phyloP scores from a whole-genome alignment of 495 filamentous ascomycete species.

The Amphirosellinia nigrospora region DNA sequence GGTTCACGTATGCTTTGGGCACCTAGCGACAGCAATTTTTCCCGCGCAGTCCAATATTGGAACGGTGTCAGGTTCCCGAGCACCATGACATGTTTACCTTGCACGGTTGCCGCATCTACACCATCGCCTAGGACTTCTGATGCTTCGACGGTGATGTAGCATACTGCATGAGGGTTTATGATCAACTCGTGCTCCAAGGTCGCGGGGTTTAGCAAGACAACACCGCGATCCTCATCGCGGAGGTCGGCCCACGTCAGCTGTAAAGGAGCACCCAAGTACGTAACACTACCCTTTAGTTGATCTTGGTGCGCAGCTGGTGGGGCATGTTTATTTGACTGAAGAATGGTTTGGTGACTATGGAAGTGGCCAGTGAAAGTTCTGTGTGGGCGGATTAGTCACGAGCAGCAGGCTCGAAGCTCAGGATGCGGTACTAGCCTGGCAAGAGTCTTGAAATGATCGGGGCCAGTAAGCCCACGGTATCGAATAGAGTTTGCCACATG shows the following conservation, averaged over 20 bases:
- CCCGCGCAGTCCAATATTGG: constrained; percentile 37
- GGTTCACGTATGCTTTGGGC: constrained; percentile 38
- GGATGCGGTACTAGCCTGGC: constrained; percentile 22
- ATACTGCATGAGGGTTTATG: constrained; percentile 36
- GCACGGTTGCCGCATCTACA: constrained; percentile 25
- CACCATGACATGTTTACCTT: constrained; percentile 40
- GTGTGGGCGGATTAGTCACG: neutral
- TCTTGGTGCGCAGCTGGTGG: neutral
- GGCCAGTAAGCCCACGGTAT: constrained; percentile 39
- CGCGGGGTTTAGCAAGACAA: constrained; percentile 39
- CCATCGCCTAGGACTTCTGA: constrained; percentile 30
- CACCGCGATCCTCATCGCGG: constrained; percentile 35
- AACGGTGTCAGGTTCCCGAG: constrained; percentile 32
- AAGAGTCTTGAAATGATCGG: constrained; percentile 34
- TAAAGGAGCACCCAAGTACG: constrained; percentile 40
- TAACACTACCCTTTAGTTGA: constrained; percentile 33
- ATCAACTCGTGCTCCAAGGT: constrained; percentile 37
- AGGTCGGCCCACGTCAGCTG: constrained; percentile 43
- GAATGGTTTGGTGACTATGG: constrained; percentile 42
- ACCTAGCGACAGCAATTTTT: constrained; percentile 35
- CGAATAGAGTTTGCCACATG: constrained; percentile 26
- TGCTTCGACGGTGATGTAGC: constrained; percentile 31
- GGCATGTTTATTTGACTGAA: constrained; percentile 23
- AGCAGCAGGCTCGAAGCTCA: neutral
- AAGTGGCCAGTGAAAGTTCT: constrained; percentile 46